A percentile compares a stretch with the other conserved stretches of the same genome.
Conservation (phyloP, 495 filamentous ascomycete species). For the Hypoxylon fuscum region DNA sequence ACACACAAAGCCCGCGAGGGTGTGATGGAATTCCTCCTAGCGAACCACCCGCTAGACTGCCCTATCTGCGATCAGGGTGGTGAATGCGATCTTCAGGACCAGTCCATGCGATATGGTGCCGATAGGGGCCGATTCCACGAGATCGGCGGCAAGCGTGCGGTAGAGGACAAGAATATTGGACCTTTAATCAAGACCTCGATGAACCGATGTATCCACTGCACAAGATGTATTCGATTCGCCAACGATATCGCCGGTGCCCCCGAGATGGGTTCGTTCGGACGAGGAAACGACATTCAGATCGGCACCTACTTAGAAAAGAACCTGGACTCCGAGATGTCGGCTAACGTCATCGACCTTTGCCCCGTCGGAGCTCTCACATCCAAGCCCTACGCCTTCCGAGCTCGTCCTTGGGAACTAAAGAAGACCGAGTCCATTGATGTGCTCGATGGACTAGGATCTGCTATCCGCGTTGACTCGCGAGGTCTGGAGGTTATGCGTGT, state of each 20-base stretch:
- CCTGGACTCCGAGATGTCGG: slow-evolving; percentile 91
- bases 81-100: slow-evolving; percentile 98
- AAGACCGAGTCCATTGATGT: slow-evolving; percentile 95
- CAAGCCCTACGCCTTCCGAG: slow-evolving; percentile 97
- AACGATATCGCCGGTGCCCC: slow-evolving; percentile 97
- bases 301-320: slow-evolving; percentile 95
- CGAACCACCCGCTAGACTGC: slow-evolving; percentile 97
- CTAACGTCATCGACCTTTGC: slow-evolving; percentile 97
- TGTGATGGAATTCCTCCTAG: slow-evolving; percentile 97
- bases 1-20: slow-evolving; percentile 97
- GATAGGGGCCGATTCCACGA: slow-evolving; percentile 98
- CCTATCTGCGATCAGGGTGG: slow-evolving; percentile 98
- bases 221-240: slow-evolving; percentile 94
- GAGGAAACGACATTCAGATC: slow-evolving; percentile 97
- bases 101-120: slow-evolving; percentile 97
- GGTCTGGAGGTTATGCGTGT: slow-evolving; percentile 98
- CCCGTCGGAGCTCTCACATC: slow-evolving; percentile 95
- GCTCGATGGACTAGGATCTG: slow-evolving; percentile 89
- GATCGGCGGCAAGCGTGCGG: slow-evolving; percentile 90
- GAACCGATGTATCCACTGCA: slow-evolving; percentile 99
- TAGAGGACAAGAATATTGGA: slow-evolving; percentile 99
- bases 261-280: slow-evolving; percentile 90
- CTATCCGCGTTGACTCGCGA: slow-evolving; percentile 89
- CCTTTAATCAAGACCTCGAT: slow-evolving; percentile 99
- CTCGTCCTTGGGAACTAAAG: slow-evolving; percentile 95